Evolutionary conservation across 1,139 yeast genomes (phyloP).

Genomic region (Ogataea hybrid): DNA sequence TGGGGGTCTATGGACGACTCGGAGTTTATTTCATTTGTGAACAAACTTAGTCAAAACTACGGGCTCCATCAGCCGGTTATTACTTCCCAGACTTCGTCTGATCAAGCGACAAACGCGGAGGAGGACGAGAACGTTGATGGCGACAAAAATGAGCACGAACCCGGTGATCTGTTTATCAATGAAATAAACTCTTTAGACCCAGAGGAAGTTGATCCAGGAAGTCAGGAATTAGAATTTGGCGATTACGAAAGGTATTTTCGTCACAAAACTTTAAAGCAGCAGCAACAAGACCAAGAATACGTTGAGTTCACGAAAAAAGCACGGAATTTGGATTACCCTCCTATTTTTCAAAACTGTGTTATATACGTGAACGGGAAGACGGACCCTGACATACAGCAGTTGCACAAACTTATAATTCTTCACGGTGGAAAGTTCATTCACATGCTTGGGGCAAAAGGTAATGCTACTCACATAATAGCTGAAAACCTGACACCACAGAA

Average conservation of each 20-base stretch:
- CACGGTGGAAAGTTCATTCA: conserved; percentile 82
- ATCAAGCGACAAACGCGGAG: neutral
- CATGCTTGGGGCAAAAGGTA: conserved; percentile 63
- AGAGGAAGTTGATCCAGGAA: conserved; percentile 7
- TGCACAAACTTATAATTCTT: conserved; percentile 67
- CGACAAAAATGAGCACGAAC: too few relatives aligned
- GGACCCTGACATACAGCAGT: conserved; percentile 65
- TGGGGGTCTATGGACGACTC: conserved; percentile 42
- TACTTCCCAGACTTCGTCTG: conserved; percentile 9
- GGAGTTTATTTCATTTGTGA: conserved; percentile 41
- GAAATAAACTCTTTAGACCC: conserved; percentile 11
- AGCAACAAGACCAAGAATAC: conserved; percentile 56
- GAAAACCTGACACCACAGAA: conserved; percentile 77
- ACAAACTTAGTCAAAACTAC: conserved; percentile 34
- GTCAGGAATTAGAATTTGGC: conserved; percentile 49
- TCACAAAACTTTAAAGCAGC: conserved; percentile 67
- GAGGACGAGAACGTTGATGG: too few relatives aligned
- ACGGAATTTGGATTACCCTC: conserved; percentile 26
- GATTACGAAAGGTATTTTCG: conserved; percentile 68
- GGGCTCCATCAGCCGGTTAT: conserved; percentile 11
- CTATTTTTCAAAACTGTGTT: conserved; percentile 59
- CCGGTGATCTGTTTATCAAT: neutral
- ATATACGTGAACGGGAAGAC: conserved; percentile 88
- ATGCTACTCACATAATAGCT: conserved; percentile 84
- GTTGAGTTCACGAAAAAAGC: conserved; percentile 48